phyloP scores from a whole-genome alignment of 345 rosid species.

The Bruguiera sexangula region DNA sequence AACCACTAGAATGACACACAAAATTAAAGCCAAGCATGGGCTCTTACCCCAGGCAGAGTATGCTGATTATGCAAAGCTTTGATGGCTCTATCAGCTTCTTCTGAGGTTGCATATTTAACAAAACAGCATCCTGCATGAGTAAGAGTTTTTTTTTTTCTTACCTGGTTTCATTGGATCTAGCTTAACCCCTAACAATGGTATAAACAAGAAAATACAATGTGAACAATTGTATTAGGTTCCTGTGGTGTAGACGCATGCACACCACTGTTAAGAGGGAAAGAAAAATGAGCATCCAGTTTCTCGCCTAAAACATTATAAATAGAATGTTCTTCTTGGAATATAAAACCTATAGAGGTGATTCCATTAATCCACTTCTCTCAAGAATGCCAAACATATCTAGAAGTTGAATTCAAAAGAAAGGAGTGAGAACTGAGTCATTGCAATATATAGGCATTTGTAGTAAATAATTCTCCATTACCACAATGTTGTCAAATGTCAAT shows the following conservation, averaged over 20 bases:
- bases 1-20: neutral
- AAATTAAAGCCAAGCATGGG: constrained; percentile 2
- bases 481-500: too few relatives aligned
- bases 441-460: neutral
- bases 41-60: constrained; percentile 88
- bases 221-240: neutral
- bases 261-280: neutral
- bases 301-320: constrained; percentile 1
- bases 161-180: constrained; percentile 35
- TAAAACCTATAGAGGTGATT: too few relatives aligned
- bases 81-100: constrained; percentile 95
- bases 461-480: neutral
- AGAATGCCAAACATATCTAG: neutral
- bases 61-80: constrained; percentile 90
- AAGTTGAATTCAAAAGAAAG: neutral
- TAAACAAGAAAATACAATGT: constrained; percentile 7
- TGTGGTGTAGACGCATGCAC: neutral
- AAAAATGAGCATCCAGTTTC: neutral
- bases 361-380: too few relatives aligned
- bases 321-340: too few relatives aligned
- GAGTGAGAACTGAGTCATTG: neutral
- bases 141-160: constrained; percentile 24
- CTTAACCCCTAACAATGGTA: constrained; percentile 14
- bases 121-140: constrained; percentile 94
- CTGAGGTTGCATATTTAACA: constrained; percentile 84